A percentile compares a stretch with the other conserved stretches of the same genome.
Conservation (phyloP, 2,329 filamentous ascomycete species). For the Ceratocystis diversiconidia region DNA sequence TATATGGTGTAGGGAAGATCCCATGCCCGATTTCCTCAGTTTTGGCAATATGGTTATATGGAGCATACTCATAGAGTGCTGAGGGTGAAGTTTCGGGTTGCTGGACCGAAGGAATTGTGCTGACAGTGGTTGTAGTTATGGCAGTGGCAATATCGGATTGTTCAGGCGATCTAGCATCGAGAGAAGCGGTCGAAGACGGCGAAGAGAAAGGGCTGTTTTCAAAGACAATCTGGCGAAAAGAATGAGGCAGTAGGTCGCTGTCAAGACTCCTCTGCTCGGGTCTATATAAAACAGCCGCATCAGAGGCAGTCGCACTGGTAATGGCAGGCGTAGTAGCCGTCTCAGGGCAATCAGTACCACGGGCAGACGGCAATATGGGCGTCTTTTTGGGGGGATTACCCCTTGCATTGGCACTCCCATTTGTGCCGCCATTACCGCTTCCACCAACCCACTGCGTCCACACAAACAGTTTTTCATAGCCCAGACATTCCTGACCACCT, state of each 20-base stretch:
- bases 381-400: background rate
- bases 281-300: background rate
- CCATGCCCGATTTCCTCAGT: background rate
- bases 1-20: background rate
- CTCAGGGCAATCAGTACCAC: background rate
- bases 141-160: background rate
- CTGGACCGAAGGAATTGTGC: background rate
- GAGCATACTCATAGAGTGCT: background rate
- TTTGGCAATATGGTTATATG: background rate
- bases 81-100: background rate
- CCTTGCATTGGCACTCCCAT: background rate
- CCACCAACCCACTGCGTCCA: constrained; percentile 34
- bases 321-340: background rate
- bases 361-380: background rate
- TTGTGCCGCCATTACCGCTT: background rate
- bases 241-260: background rate
- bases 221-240: background rate
- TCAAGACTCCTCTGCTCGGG: background rate
- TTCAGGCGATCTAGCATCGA: background rate
- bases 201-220: constrained; percentile 7
- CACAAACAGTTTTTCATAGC: constrained; percentile 45
- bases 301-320: background rate
- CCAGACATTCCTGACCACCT: constrained; percentile 43
- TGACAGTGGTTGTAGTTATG: background rate
- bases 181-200: background rate